Percentiles rank a stretch among this genome's conserved stretches.
phyloP scores from a whole-genome alignment of 176 grass and related monocot species.

The Musa beccarii region DNA sequence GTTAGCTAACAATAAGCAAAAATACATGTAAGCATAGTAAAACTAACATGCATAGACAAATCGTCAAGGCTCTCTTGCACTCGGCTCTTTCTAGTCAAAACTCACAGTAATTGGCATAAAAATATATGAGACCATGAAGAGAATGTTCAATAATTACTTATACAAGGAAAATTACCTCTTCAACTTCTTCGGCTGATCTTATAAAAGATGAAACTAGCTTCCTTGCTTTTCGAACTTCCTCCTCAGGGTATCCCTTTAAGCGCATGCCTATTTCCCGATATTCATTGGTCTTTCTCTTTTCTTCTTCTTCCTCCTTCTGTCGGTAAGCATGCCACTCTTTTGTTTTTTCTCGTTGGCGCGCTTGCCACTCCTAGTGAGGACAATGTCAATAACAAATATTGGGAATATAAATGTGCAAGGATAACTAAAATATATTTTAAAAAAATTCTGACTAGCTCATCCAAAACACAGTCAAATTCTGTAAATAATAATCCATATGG shows the following conservation, averaged over 20 bases:
- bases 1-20: background rate
- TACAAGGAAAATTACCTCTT: slow-evolving; percentile 42
- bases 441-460: background rate
- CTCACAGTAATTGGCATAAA: background rate
- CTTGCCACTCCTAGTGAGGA: slow-evolving; percentile 72
- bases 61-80: background rate
- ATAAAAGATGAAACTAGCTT: slow-evolving; percentile 92
- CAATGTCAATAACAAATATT: background rate
- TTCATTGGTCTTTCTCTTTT: slow-evolving; percentile 55
- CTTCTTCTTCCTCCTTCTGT: slow-evolving; percentile 70
- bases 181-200: slow-evolving; percentile 65
- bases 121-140: background rate
- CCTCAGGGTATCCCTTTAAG: slow-evolving; percentile 80
- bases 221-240: slow-evolving; percentile 79
- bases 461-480: background rate
- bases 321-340: slow-evolving; percentile 81
- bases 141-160: slow-evolving; percentile 1
- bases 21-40: background rate
- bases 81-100: background rate
- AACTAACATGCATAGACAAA: background rate
- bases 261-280: slow-evolving; percentile 87
- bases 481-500: background rate
- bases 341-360: slow-evolving; percentile 54
- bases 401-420: background rate
- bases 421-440: background rate